A percentile compares a stretch with the other conserved stretches of the same genome.
These are phyloP conservation scores for Apiotrichum montevideense DNA, from an alignment of 1,284 basidiomycete species.

Conservation along the genomic window DNA sequence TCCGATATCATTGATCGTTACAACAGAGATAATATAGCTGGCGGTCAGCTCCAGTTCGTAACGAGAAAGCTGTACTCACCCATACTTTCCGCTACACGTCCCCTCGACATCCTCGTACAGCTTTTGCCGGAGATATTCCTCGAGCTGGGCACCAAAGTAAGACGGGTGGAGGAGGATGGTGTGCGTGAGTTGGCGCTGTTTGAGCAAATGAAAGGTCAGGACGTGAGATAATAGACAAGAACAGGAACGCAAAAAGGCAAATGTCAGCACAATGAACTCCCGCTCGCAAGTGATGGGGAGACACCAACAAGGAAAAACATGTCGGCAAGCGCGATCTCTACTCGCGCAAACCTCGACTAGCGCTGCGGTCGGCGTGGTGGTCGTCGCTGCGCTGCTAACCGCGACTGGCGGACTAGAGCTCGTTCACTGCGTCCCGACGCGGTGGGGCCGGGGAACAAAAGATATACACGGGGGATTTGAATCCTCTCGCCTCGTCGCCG, in stretches of 20 bases:
- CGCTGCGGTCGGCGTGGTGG: too few species aligned
- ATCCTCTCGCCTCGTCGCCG: too few species aligned
- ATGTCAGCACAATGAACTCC: slow-evolving; percentile 21
- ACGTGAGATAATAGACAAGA: slow-evolving; percentile 3
- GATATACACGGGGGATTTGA: too few species aligned
- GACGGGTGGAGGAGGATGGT: slow-evolving; percentile 95
- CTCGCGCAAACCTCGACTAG: too few species aligned
- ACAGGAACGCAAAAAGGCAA: background rate
- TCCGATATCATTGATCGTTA: slow-evolving; percentile 80
- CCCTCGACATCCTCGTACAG: slow-evolving; percentile 95
- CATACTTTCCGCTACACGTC: slow-evolving; percentile 90
- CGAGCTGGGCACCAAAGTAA: slow-evolving; percentile 93
- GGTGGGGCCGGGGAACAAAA: too few species aligned
- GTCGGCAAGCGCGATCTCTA: background rate
- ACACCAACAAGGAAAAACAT: slow-evolving; percentile 48
- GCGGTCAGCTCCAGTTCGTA: slow-evolving; percentile 4
- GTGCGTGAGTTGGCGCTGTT: slow-evolving; percentile 86
- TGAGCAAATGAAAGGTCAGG: slow-evolving; percentile 1
- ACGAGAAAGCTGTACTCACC: slow-evolving; percentile 42
- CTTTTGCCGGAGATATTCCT: slow-evolving; percentile 85
- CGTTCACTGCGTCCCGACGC: too few species aligned
- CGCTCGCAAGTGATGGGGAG: background rate
- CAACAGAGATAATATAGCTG: slow-evolving; percentile 92
- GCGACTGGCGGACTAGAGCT: too few species aligned
- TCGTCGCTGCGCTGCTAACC: too few species aligned